Evolutionary conservation across 2,329 filamentous ascomycete species (phyloP), one percentile per base, ranked within the genome.

Genomic region (Thyridium curvatum): DNA sequence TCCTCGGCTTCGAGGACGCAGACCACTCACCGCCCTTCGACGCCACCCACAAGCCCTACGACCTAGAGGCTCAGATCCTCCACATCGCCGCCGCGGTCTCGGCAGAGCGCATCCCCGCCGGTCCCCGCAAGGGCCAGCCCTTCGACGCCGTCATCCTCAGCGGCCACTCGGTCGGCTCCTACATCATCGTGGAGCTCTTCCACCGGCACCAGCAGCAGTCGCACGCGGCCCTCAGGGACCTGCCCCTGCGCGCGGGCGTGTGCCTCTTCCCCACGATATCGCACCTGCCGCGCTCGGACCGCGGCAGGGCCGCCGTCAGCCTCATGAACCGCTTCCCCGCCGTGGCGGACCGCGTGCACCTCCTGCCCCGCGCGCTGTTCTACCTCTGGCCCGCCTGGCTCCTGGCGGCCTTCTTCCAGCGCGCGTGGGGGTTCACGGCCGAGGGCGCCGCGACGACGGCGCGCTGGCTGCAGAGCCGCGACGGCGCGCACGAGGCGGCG

Each of bases 91-190:
- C 58, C 2, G 35, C 52, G 26, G 2, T 48, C 29, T 50, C 35
- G 40, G 39, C 15, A 3, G 53, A 55, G 32, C 51, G 52, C 30
- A 50, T 59, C 26, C 51, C 44, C 40, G 57, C 49, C 41, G 46
- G 52, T 3, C 43, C 54, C 6, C 48, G 52, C 2, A 46, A 58
- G 30, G 62, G 59, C 29, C 50, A 57, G 34, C 55, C 61, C 0
- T 80, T 75, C 46, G 68, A 79, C 52, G 66, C 67, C 36, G 73
- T 88, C 14, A 68, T 87, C 8, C 61, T 90, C 13, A 73, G 84
- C 36, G 85, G 84, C 4, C 85, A 90, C 58, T 87, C 83, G 0
- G 81, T 90, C 1, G 85, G 85, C 17, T 66, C 77, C 9, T 90
- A 85, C 54, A 82, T 90, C 15, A 64, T 74, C 3, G 74, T 88